A percentile compares a stretch with the other conserved stretches of the same genome.
Conservation (phyloP, 2,329 filamentous ascomycete genomes). For the Cladosporium sp. region DNA sequence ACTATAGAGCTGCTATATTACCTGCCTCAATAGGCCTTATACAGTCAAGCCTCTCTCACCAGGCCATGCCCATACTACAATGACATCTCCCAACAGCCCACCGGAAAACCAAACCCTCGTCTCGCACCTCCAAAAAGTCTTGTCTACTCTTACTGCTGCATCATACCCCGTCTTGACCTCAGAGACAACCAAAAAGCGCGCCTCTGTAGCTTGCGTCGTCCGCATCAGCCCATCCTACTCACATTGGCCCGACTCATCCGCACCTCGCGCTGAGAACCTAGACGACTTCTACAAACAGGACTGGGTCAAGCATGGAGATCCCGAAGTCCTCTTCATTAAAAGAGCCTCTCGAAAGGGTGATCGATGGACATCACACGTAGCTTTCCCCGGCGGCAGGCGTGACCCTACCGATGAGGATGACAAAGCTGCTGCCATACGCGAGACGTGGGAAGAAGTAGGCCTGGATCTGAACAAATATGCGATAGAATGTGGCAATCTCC, state of each 20-base stretch:
- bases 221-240: constrained; percentile 61
- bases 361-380: constrained; percentile 70
- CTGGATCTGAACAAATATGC: constrained; percentile 50
- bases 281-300: constrained; percentile 63
- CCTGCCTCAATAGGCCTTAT: not conserved
- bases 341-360: constrained; percentile 65
- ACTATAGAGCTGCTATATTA: not conserved
- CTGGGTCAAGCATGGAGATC: constrained; percentile 67
- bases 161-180: constrained; percentile 55
- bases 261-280: constrained; percentile 37
- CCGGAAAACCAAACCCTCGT: constrained; percentile 35
- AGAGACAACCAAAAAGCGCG: constrained; percentile 57
- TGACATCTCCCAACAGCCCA: constrained; percentile 8
- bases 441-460: constrained; percentile 68
- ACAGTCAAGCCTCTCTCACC: not conserved
- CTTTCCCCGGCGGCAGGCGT: constrained; percentile 67
- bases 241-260: constrained; percentile 49
- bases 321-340: constrained; percentile 73
- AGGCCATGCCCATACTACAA: not conserved
- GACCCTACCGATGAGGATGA: constrained; percentile 67
- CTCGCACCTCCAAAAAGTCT: constrained; percentile 45
- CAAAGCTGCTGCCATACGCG: constrained; percentile 62
- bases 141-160: constrained; percentile 46
- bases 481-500: constrained; percentile 61
- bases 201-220: constrained; percentile 67